Evolutionary conservation across 2,329 filamentous ascomycete genomes (phyloP), one percentile per base, ranked within the genome.

Genomic region (Metarhizium humberi): DNA sequence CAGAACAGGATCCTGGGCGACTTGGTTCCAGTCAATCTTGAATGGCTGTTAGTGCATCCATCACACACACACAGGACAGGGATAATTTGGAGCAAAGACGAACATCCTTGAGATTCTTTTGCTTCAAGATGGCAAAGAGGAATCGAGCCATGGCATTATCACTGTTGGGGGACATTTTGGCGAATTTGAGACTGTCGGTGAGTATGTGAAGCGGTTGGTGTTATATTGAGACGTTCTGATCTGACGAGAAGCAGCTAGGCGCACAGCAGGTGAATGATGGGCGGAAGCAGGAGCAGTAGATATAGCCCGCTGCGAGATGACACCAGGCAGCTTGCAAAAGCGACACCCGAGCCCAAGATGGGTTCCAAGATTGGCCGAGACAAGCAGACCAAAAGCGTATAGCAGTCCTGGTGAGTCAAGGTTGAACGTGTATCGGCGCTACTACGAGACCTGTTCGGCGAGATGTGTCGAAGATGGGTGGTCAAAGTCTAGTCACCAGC

Each of bases 61-160:
- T 25, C 18, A 6, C 52, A 20, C 18, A 25, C 34, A 38, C 36
- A 40, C 38, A 52, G 4, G 16, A 3, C 8, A 49, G 34, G 8
- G 13, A n/a, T 8, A 7, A 13, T 32, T 25, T 4, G 30, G 30
- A 25, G 32, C 3, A 7, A 25, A 57, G 43, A 73, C 80, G 74
- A 67, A 84, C 80, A 69, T 83, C 78, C 63, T 81, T 83, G 53
- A 83, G 74, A 56, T 75, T 78, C 68, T 81, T 82, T 69, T 84
- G 80, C 66, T 76, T 75, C 56, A 84, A 63, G 57, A 84, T 83
- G 42, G 80, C 80, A 61, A 81, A 81, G 57, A 84, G 75, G 55
- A 84, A 80, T 54, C 79, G 73, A 57, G 78, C 76, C 73, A 80
- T 81, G 55, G 74, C 72, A 64, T 77, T 81, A 64, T 84, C 80